A percentile compares a stretch with the other conserved stretches of the same genome.
These are phyloP conservation scores for Podaxis rugospora DNA, from an alignment of 768 basidiomycete genomes.

Conservation along the genomic window DNA sequence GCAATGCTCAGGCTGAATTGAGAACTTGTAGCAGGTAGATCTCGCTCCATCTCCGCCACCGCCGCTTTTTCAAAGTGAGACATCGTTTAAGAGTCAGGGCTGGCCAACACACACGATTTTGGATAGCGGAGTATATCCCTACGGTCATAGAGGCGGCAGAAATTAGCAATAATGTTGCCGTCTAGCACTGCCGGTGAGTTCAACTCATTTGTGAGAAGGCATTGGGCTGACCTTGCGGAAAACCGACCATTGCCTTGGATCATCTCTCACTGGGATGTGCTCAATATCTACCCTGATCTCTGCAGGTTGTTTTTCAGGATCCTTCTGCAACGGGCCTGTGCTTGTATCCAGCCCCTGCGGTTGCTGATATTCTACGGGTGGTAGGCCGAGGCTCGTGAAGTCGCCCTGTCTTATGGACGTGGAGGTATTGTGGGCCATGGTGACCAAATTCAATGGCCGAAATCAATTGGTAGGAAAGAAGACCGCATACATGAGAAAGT, in stretches of 20 bases:
- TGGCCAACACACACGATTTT: constrained; percentile 49
- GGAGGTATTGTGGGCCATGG: background rate
- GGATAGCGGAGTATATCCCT: constrained; percentile 54
- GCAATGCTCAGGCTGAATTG: constrained; percentile 69
- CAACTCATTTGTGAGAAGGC: background rate
- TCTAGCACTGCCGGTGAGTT: constrained; percentile 23
- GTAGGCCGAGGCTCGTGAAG: background rate
- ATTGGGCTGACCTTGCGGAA: constrained; percentile 40
- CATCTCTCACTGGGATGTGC: constrained; percentile 44
- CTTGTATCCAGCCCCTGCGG: background rate
- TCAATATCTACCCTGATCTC: constrained; percentile 32
- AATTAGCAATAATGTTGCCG: constrained; percentile 40
- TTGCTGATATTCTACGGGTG: background rate
- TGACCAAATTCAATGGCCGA: background rate
- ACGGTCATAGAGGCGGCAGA: constrained; percentile 53
- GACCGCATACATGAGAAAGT: background rate
- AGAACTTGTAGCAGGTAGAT: constrained; percentile 54
- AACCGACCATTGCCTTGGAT: constrained; percentile 51
- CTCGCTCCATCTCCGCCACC: constrained; percentile 51
- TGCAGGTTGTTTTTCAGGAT: background rate
- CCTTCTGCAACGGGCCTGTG: background rate
- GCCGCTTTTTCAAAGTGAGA: constrained; percentile 39
- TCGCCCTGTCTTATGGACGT: background rate
- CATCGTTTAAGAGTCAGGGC: background rate
- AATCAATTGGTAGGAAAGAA: background rate